Evolutionary conservation across 768 basidiomycete genomes (phyloP).

Genomic region (Hygrocybe coccinea): DNA sequence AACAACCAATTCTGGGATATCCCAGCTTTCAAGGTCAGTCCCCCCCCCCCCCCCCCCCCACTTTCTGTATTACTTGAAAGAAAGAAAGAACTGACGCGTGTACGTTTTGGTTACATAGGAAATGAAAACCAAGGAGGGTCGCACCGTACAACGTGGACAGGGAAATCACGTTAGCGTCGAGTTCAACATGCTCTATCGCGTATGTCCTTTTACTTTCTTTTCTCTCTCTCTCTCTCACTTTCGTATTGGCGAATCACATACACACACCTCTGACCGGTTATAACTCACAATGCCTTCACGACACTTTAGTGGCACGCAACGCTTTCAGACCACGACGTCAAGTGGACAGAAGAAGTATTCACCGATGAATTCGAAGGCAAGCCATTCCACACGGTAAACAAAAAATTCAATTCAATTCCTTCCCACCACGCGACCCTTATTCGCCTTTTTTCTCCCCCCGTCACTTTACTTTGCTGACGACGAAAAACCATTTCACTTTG

Average conservation of each 20-base stretch:
- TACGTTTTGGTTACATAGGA: conserved; percentile 16
- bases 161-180: conserved; percentile 69
- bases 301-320: conserved; percentile 53
- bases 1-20: conserved; percentile 53
- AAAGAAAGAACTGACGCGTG: not conserved
- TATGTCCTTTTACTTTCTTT: conserved; percentile 14
- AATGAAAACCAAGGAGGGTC: conserved; percentile 34
- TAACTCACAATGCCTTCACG: no score
- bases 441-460: no score
- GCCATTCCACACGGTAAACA: conserved; percentile 32
- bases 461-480: not conserved
- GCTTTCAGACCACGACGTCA: conserved; percentile 42
- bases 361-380: conserved; percentile 34
- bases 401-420: no score
- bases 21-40: conserved; percentile 43
- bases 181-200: conserved; percentile 52
- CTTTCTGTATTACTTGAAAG: not conserved
- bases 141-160: conserved; percentile 42
- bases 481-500: not conserved
- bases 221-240: not conserved
- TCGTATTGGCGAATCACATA: not conserved
- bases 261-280: no score
- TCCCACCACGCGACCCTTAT: no score
- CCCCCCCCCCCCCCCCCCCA: not conserved
- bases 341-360: conserved; percentile 50